Conservation (phyloP, 805 yeast genomes). For the Aciculoconidium aculeatum region DNA sequence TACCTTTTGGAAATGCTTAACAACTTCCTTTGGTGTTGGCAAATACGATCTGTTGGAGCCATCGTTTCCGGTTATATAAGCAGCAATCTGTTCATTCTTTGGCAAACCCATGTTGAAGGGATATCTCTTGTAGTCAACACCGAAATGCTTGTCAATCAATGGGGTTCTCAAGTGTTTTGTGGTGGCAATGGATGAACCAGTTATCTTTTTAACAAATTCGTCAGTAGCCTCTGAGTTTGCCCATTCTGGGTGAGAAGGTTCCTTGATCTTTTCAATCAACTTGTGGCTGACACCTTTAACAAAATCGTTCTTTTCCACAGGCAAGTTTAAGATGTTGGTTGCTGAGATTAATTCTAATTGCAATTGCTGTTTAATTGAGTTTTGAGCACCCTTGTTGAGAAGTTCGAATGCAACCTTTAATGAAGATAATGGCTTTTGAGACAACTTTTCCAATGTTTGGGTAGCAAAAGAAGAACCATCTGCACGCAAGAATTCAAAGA, state of each 20-base stretch:
- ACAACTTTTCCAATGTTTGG: constrained; percentile 49
- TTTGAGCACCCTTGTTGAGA: constrained; percentile 52
- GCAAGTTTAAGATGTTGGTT: constrained; percentile 57
- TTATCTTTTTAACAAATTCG: constrained; percentile 15
- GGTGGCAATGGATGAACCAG: constrained; percentile 15
- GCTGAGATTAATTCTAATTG: constrained; percentile 73
- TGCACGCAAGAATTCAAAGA: constrained; percentile 45
- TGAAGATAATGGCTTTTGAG: constrained; percentile 71
- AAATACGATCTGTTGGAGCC: constrained; percentile 60
- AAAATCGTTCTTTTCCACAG: constrained; percentile 51
- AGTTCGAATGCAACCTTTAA: constrained; percentile 66
- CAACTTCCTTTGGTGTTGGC: constrained; percentile 62
- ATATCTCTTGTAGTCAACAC: constrained; percentile 36
- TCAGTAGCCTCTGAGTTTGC: constrained; percentile 18
- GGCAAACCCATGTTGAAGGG: constrained; percentile 81
- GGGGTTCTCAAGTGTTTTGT: constrained; percentile 25
- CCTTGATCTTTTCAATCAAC: constrained; percentile 53
- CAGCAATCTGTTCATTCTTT: constrained; percentile 54
- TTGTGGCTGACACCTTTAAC: constrained; percentile 63
- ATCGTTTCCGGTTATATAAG: constrained; percentile 65
- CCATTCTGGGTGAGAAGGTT: constrained; percentile 46
- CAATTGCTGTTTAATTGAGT: constrained; percentile 60
- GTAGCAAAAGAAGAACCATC: constrained; percentile 65
- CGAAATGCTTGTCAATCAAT: constrained; percentile 34
- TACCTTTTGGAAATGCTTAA: constrained; percentile 51